These are phyloP conservation scores for Hysterium pulicare DNA, from an alignment of 2,329 filamentous ascomycete species.

Conservation along the genomic window DNA sequence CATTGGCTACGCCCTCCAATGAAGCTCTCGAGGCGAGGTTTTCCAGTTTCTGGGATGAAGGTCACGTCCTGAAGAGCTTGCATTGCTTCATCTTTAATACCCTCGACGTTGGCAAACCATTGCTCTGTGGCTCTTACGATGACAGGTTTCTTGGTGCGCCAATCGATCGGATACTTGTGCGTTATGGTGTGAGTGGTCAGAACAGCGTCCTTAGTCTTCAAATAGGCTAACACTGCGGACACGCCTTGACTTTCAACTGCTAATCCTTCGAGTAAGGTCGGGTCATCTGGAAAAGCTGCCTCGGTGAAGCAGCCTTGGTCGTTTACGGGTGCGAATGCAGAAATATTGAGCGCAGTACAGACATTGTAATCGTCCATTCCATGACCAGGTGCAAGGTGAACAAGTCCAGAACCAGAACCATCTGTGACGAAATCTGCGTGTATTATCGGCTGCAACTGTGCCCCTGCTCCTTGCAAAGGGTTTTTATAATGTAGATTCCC, in stretches of 20 bases:
- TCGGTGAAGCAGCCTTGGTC: constrained; percentile 76
- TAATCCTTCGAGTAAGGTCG: constrained; percentile 65
- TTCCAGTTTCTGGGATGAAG: constrained; percentile 76
- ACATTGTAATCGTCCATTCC: constrained; percentile 94
- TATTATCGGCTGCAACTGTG: constrained; percentile 65
- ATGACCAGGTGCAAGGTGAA: constrained; percentile 90
- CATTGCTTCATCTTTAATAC: constrained; percentile 73
- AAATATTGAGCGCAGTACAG: constrained; percentile 67
- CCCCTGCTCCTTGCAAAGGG: constrained; percentile 59
- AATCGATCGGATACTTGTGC: constrained; percentile 98
- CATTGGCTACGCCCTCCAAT: constrained; percentile 86
- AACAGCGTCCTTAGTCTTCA: constrained; percentile 54
- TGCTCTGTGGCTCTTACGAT: constrained; percentile 91
- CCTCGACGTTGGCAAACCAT: constrained; percentile 92
- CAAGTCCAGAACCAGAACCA: constrained; percentile 89
- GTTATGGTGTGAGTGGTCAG: constrained; percentile 67
- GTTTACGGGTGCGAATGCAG: constrained; percentile 76
- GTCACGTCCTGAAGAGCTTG: constrained; percentile 65
- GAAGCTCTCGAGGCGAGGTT: constrained; percentile 76
- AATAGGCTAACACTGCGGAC: constrained; percentile 64
- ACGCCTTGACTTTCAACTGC: constrained; percentile 67
- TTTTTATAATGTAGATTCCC: constrained; percentile 65
- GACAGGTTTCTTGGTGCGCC: constrained; percentile 90
- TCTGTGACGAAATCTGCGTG: constrained; percentile 86
- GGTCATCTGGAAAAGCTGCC: constrained; percentile 70